Evolutionary conservation across 345 rosid species (phyloP).

Genomic region (Alliaria petiolata): DNA sequence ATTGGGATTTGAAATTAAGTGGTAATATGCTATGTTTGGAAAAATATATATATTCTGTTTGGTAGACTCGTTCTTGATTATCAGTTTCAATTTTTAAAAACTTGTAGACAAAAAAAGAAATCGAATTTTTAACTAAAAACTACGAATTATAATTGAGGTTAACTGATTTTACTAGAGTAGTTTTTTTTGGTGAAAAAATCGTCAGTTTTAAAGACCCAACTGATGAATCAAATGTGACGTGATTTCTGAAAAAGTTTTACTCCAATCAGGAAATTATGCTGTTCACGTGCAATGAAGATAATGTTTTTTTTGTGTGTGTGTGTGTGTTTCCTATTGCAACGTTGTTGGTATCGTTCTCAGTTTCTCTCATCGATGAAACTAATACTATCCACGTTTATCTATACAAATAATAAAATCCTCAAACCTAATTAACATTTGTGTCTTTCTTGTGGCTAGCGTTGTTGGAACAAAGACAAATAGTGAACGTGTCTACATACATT

Average conservation of each 20-base stretch:
- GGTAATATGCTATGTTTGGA: neutral
- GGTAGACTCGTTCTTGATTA: neutral
- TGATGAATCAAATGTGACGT: neutral
- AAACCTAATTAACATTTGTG: neutral
- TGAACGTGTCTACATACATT: neutral
- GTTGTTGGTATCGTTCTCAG: neutral
- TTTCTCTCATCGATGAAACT: neutral
- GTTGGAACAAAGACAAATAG: neutral
- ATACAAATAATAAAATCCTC: neutral
- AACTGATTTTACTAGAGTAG: too few species aligned
- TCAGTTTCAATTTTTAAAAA: neutral
- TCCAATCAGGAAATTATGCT: neutral
- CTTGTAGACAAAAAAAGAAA: too few species aligned
- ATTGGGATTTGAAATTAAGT: neutral
- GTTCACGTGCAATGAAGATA: slow-evolving; percentile 15
- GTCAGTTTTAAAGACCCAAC: neutral
- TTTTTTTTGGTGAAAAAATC: too few species aligned
- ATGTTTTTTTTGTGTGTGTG: neutral
- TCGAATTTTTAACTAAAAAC: neutral
- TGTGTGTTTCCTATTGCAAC: neutral
- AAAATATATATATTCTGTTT: neutral
- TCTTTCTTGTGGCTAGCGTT: neutral
- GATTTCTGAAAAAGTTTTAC: neutral
- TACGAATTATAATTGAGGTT: too few species aligned
- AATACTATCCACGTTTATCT: neutral